phyloP scores from a whole-genome alignment of 768 basidiomycete genomes.

The Clavulina sp. region DNA sequence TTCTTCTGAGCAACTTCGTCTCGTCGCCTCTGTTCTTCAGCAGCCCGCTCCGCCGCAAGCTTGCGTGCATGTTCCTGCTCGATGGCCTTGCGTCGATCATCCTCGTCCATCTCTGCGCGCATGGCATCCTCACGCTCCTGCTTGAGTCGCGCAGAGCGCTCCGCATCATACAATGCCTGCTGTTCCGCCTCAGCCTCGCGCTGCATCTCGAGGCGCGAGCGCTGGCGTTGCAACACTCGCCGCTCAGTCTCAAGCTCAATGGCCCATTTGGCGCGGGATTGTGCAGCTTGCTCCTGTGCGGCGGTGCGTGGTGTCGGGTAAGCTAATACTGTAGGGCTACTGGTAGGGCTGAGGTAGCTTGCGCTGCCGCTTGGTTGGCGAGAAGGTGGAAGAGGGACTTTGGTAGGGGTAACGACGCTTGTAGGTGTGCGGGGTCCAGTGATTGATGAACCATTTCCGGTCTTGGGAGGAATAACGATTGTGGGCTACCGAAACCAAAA shows the following conservation, averaged over 20 bases:
- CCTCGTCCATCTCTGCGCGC: conserved; percentile 1
- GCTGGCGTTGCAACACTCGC: background rate
- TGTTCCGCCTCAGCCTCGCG: conserved; percentile 9
- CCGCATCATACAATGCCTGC: conserved; percentile 1
- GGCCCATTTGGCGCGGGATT: conserved; percentile 9
- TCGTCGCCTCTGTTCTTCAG: conserved; percentile 30
- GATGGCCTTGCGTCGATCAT: background rate
- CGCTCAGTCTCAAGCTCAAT: conserved; percentile 15
- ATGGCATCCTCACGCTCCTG: background rate
- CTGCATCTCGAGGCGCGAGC: conserved; percentile 1
- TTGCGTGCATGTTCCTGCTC: conserved; percentile 3
- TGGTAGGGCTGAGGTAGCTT: background rate
- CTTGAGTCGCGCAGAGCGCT: conserved; percentile 1
- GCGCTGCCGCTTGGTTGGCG: too few relatives aligned
- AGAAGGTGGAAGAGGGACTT: too few relatives aligned
- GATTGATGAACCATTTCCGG: too few relatives aligned
- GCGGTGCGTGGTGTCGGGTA: conserved; percentile 3
- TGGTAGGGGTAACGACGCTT: too few relatives aligned
- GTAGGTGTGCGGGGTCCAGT: too few relatives aligned
- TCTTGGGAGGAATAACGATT: too few relatives aligned
- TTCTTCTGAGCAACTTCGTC: conserved; percentile 34
- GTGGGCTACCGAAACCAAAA: too few relatives aligned
- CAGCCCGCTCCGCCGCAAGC: conserved; percentile 1
- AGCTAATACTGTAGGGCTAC: background rate
- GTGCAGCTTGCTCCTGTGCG: conserved; percentile 9